Base-by-base conservation (phyloP, 2,329 filamentous ascomycete genomes). In the Ceratocystis huliohia region DNA sequence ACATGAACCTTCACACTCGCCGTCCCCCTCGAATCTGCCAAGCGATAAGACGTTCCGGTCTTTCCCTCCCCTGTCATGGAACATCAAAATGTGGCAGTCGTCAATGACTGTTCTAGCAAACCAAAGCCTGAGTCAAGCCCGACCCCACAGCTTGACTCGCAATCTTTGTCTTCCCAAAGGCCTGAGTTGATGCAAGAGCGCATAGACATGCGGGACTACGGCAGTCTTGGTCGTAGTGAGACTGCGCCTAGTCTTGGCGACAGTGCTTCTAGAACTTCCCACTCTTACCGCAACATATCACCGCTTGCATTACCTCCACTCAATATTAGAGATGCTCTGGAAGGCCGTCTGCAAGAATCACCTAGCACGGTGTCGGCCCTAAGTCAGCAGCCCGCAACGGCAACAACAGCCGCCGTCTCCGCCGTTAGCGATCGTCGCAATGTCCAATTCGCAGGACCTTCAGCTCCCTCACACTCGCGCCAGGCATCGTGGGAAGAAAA, bases 361-460 rank as follows among this genome's bases (percentile, higher is more conserved):
- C 56, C 56, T 6, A 37, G 56, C 17, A 59, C 28, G 3, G 56
- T n/a, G 4, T 33, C 25, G 33, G 61, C 25, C 4, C 44, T 30
- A 28, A n/a, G n/a, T 30, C 61, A 37, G 45, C 45, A 44, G 44
- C 63, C 48, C 7, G 48, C 48, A 53, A 53, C 48, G 10, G 48
- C 30, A 59, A 59, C 56, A 8, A 59, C 56, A 6, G 64, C 64
- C 4, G 48, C 46, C 4, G 45, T 57, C 20, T 57, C 62, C 2
- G 62, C 65, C 15, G 20, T 56, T n/a, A 28, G 66, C 5, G 63
- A 68, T n/a, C 69, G 69, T 7, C 82, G 83, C 66, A 93, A 87
- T 73, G 89, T 95, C 2, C 89, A 94, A 71, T 94, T 95, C 73
- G 84, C 82, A 1, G 81, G 84, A 70, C 84, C 82, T 44, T 76